phyloP scores from a whole-genome alignment of 2,329 filamentous ascomycete genomes.

The Trichoderma sp. region DNA sequence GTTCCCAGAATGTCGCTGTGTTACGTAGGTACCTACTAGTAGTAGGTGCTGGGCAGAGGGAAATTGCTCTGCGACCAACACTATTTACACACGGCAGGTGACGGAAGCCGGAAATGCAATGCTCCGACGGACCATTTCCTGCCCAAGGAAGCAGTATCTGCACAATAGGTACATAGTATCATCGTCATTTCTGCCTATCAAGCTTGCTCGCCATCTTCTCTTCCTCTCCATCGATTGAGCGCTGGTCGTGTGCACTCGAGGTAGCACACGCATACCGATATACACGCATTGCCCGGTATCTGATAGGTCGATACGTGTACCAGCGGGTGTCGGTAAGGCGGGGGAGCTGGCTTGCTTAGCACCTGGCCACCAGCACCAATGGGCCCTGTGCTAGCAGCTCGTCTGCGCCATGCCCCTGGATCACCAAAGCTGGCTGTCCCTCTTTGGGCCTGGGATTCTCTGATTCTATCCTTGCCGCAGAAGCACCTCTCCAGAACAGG shows the following conservation, averaged over 20 bases:
- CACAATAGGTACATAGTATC: too few species aligned
- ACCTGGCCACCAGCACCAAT: neutral
- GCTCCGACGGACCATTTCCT: neutral
- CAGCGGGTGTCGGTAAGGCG: neutral
- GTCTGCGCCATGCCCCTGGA: constrained; percentile 20
- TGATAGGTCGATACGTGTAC: neutral
- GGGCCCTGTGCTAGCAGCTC: constrained; percentile 1
- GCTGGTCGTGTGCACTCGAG: neutral
- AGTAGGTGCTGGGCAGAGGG: neutral
- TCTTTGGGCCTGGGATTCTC: constrained; percentile 10
- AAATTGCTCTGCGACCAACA: neutral
- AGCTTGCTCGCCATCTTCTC: neutral
- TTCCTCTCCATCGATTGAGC: neutral
- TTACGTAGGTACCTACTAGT: neutral
- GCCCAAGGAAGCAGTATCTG: neutral
- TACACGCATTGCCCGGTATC: neutral
- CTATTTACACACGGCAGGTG: neutral
- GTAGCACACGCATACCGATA: neutral
- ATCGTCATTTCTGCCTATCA: neutral
- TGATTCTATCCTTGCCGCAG: neutral
- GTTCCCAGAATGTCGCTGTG: neutral
- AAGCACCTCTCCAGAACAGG: neutral
- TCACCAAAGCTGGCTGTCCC: constrained; percentile 2
- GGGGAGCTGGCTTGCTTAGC: constrained; percentile 1
- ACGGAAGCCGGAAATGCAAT: neutral